Base-by-base conservation (phyloP, 1,284 basidiomycete genomes). In the Wolfiporia cocos region DNA sequence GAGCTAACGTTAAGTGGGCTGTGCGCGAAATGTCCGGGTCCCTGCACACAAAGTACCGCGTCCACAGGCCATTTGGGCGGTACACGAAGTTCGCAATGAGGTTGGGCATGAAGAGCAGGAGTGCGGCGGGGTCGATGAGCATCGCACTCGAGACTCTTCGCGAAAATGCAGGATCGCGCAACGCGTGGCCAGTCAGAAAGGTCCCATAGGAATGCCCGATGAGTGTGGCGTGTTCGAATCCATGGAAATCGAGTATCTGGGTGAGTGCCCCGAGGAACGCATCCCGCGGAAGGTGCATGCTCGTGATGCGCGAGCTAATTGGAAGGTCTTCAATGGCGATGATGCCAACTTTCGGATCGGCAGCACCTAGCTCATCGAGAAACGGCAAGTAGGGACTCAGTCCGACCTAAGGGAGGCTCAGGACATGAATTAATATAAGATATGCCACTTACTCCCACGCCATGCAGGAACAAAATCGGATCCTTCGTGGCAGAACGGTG, bases 61-160 rank as follows among this genome's bases (percentile, higher is more conserved):
- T 42, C 54, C 75, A 61, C 72, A 74, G 77, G 43, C 79, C 72
- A 43, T 75, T 71, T 18, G 73, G n/a, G 7, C 78, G 69, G 56
- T 80, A 77, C 24, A 80, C 56, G 43, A 80, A 80, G 51, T 78
- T 79, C 51, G 67, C 68, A 4, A 75, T 74, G 26, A 78, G 68
- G 17, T 66, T 50, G 0, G 76, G 71, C 31, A 74, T 67, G 55
- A 77, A 74, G 5, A 80, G 63, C 1, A 80, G 56, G 39, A 80
- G 65, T 0, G 75, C 71, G 26, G 79, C 73, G 1, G 76, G 78
- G 53, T 80, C 76, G 26, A 79, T 57, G 21, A 80, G 59, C 23
- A 76, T 53, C 4, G 61, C 51, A 9, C 67, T 62, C 1, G 63
- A 51, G 37, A 78, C 57, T 12, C 55, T 56, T 3, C 50, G 17